A percentile compares a stretch with the other conserved stretches of the same genome.
Conservation (phyloP, 805 yeast species). For the Spathaspora arborariae region DNA sequence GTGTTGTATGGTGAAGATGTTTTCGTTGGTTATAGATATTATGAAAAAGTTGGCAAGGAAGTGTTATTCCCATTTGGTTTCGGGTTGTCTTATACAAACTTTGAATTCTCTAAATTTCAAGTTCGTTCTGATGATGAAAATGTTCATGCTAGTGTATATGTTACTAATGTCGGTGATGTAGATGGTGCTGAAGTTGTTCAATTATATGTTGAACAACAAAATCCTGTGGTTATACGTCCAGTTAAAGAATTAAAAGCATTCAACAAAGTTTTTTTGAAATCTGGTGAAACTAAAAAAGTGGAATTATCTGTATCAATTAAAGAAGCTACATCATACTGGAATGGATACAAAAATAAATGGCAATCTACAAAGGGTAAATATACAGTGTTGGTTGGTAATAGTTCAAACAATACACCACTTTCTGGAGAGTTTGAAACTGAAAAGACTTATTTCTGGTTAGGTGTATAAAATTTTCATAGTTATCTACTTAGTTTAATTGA, state of each 20-base stretch:
- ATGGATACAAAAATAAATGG: constrained; percentile 49
- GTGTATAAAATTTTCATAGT: constrained; percentile 7
- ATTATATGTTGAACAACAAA: constrained; percentile 41
- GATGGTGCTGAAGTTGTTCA: constrained; percentile 58
- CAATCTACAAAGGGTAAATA: constrained; percentile 47
- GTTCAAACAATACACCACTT: constrained; percentile 25
- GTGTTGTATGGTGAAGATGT: constrained; percentile 55
- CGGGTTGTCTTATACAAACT: constrained; percentile 58
- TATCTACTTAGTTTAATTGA: constrained; percentile 44
- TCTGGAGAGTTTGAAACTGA: constrained; percentile 13
- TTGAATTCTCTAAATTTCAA: constrained; percentile 36
- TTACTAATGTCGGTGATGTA: constrained; percentile 44
- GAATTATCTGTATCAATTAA: constrained; percentile 37
- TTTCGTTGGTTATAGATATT: constrained; percentile 60
- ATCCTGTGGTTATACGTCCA: constrained; percentile 47
- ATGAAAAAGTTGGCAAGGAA: constrained; percentile 46
- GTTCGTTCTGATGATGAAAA: constrained; percentile 25
- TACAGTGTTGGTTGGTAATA: constrained; percentile 44
- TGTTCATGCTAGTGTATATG: constrained; percentile 32
- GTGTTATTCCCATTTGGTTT: constrained; percentile 60
- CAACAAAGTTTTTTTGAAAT: constrained; percentile 43
- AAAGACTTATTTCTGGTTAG: constrained; percentile 9
- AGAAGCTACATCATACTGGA: constrained; percentile 53
- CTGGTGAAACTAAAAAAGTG: constrained; percentile 41
- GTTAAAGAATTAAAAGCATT: constrained; percentile 60